These are phyloP conservation scores for Lenzites betulinus DNA, from an alignment of 768 basidiomycete genomes.

Conservation along the genomic window DNA sequence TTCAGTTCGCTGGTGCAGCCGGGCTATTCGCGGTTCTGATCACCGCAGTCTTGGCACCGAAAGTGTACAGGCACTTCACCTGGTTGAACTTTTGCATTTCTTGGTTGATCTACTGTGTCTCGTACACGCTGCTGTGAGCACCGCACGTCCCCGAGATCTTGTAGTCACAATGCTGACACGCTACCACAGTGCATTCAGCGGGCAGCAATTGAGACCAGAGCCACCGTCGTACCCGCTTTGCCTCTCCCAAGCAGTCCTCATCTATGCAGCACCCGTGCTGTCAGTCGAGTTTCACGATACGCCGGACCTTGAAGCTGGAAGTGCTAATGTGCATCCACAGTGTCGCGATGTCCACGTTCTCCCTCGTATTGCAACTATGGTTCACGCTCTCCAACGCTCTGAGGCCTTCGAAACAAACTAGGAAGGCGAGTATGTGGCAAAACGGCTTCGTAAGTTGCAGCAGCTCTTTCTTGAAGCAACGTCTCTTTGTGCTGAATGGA, in stretches of 20 bases:
- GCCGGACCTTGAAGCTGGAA: too few species aligned
- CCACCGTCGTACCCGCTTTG: conserved; percentile 18
- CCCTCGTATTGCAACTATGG: conserved; percentile 19
- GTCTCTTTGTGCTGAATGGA: neutral
- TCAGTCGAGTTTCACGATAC: conserved; percentile 1
- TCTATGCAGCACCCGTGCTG: conserved; percentile 23
- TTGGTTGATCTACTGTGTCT: conserved; percentile 22
- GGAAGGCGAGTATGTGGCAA: neutral
- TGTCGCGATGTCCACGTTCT: conserved; percentile 21
- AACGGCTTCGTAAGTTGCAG: conserved; percentile 9
- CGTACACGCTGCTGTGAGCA: conserved; percentile 22
- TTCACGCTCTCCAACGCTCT: conserved; percentile 15
- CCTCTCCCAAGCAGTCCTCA: conserved; percentile 17
- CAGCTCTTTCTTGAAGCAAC: neutral
- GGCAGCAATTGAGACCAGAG: conserved; percentile 16
- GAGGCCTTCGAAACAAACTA: conserved; percentile 3
- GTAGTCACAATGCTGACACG: neutral
- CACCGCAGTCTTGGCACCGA: conserved; percentile 19
- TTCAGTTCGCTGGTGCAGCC: conserved; percentile 10
- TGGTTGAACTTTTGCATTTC: conserved; percentile 27
- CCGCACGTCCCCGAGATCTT: neutral
- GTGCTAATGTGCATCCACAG: neutral
- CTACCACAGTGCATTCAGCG: conserved; percentile 7
- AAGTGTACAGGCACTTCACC: conserved; percentile 20
- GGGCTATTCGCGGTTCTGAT: conserved; percentile 17